Evolutionary conservation across 108 stramenopile species (phyloP).

Genomic region (Parmales sp.): DNA sequence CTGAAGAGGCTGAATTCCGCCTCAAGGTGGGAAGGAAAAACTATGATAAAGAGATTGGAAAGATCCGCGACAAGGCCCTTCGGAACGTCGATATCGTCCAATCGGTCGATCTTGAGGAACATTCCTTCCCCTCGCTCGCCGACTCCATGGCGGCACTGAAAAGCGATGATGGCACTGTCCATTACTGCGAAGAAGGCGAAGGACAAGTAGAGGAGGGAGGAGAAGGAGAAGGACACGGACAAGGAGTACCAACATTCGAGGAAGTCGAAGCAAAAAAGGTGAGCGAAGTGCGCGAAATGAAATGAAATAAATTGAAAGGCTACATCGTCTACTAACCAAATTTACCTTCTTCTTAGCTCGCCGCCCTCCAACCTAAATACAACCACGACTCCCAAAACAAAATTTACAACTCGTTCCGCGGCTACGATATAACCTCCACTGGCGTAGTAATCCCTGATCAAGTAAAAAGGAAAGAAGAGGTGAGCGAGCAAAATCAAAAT

Average conservation of each 20-base stretch:
- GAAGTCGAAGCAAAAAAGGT: not conserved
- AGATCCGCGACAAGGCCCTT: not conserved
- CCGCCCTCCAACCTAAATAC: no score
- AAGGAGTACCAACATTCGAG: not conserved
- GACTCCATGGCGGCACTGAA: not conserved
- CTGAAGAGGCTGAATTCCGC: constrained; percentile 40
- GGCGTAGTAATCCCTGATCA: not conserved
- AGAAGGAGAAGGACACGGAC: not conserved
- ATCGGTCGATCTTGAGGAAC: no score
- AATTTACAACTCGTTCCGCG: not conserved
- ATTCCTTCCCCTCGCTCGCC: constrained; percentile 58
- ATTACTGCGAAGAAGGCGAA: no score
- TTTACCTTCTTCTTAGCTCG: no score
- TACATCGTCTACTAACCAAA: no score
- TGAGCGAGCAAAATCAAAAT: constrained; percentile 2
- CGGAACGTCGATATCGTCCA: constrained; percentile 28
- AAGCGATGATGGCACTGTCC: not conserved
- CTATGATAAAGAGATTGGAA: not conserved
- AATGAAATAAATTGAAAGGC: not conserved
- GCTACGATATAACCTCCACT: not conserved
- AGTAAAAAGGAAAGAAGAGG: not conserved
- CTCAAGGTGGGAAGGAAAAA: constrained; percentile 15
- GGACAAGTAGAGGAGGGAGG: not conserved
- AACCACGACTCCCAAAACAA: not conserved
- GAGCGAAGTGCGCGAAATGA: not conserved